Base-by-base conservation (phyloP, 345 rosid genomes). In the Aquilaria malaccensis region DNA sequence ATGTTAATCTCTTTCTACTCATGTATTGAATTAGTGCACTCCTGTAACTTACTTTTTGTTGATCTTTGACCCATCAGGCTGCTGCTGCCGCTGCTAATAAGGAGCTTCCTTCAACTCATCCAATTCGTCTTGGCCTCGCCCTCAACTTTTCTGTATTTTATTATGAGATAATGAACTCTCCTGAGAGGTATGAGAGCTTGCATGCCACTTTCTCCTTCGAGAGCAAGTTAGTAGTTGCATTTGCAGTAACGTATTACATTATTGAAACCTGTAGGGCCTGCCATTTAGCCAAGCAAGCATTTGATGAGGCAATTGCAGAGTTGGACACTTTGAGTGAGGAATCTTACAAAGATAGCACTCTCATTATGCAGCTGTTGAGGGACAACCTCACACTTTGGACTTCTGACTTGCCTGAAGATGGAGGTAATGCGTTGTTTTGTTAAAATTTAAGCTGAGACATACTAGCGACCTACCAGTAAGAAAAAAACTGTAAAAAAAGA, bases 311-410 rank as follows among this genome's bases (percentile, higher is more conserved):
- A 7, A 94, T 94, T 69, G 89, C 99, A 0, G 99, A 90, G 75
- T 78, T 94, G 74, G 99, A 94, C 80, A 90, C 95, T 53, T 74
- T 94, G 66, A 94, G 92, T 45, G 97, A 90, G 81, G 97, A 94
- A 70, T 94, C 99, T 1, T 94, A 90, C 85, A 94, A 94, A 76
- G 99, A 94, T 67, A 94, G 99, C 82, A 94, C 99, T 55, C 81
- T 94, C 72, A 94, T 94, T 48, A 94, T 94, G 96, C 99, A 94
- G 85, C 91, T 94, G 62, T 76, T 94, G 50, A 87, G 97, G 85
- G 99, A 94, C 63, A 94, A 94, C 74, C 99, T 94, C 77, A 90
- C 99, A 30, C 90, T 94, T 55, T 94, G 97, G 99, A 94, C 99
- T 71, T 88, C 96, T 66, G 99, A 94, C 78, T 86, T 94, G 79